Evolutionary conservation across 2,329 filamentous ascomycete species (phyloP).

Genomic region (Aureobasidium namibiae): DNA sequence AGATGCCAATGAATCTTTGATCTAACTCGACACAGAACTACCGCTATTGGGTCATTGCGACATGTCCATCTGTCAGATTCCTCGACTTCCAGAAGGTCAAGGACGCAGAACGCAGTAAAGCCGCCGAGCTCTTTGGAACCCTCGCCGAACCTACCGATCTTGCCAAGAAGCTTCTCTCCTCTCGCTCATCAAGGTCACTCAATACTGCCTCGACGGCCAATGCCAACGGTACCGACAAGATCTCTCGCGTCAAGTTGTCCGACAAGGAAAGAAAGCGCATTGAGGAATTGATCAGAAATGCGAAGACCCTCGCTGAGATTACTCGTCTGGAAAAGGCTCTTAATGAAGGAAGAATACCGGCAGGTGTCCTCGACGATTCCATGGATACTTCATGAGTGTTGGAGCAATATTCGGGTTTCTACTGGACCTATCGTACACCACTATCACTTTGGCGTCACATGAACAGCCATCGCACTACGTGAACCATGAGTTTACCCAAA

Average conservation of each 20-base stretch:
- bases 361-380: conserved; percentile 22
- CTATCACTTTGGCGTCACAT: background rate
- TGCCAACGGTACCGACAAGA: conserved; percentile 29
- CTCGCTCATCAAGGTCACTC: conserved; percentile 68
- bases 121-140: conserved; percentile 69
- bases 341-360: conserved; percentile 76
- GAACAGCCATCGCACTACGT: background rate
- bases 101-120: conserved; percentile 68
- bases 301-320: conserved; percentile 85
- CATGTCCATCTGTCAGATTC: conserved; percentile 75
- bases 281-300: conserved; percentile 79
- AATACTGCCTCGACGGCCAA: conserved; percentile 34
- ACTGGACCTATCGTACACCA: background rate
- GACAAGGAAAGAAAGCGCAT: conserved; percentile 80
- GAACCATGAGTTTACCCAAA: background rate
- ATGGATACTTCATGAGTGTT: conserved; percentile 27
- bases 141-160: conserved; percentile 68
- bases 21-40: conserved; percentile 58
- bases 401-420: background rate
- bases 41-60: conserved; percentile 84
- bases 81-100: conserved; percentile 91
- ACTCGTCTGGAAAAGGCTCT: conserved; percentile 83
- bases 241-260: conserved; percentile 50
- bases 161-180: conserved; percentile 73
- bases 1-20: background rate